These are phyloP conservation scores for Cupressus sempervirens DNA, from an alignment of 75 land plant genomes.

Conservation along the genomic window DNA sequence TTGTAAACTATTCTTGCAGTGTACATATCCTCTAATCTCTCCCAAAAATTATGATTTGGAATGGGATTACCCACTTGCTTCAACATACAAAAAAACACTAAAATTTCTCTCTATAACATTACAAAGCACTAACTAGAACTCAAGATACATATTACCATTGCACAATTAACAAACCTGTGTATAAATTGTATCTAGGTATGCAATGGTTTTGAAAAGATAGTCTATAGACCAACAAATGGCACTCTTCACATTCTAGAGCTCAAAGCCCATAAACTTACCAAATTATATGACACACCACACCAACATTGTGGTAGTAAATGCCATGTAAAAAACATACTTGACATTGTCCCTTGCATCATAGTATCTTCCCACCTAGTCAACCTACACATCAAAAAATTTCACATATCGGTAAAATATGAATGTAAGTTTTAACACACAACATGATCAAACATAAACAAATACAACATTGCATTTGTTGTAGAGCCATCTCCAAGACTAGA, in stretches of 20 bases:
- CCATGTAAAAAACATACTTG: conserved; percentile 72
- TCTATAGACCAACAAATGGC: conserved; percentile 16
- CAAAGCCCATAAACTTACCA: conserved; percentile 3
- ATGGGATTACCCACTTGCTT: conserved; percentile 64
- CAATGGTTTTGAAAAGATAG: conserved; percentile 11
- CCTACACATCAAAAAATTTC: neutral
- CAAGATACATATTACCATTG: too few species aligned
- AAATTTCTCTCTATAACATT: too few species aligned
- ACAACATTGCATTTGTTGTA: neutral
- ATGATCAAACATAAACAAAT: neutral
- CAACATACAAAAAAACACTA: neutral
- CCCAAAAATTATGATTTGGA: conserved; percentile 69
- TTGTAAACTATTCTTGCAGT: conserved; percentile 54
- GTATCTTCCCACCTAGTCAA: conserved; percentile 52
- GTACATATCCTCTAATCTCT: conserved; percentile 82
- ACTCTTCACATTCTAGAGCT: conserved; percentile 12
- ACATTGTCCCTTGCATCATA: conserved; percentile 67
- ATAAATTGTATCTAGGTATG: conserved; percentile 9
- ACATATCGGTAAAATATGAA: neutral
- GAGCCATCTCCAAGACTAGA: conserved; percentile 29
- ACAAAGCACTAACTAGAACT: too few species aligned
- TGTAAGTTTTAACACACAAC: neutral
- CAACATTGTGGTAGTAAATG: conserved; percentile 52
- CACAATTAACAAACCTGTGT: conserved; percentile 8
- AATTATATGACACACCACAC: conserved; percentile 58